These are phyloP conservation scores for Graphilbum sp. DNA, from an alignment of 2,329 filamentous ascomycete species.

Conservation along the genomic window DNA sequence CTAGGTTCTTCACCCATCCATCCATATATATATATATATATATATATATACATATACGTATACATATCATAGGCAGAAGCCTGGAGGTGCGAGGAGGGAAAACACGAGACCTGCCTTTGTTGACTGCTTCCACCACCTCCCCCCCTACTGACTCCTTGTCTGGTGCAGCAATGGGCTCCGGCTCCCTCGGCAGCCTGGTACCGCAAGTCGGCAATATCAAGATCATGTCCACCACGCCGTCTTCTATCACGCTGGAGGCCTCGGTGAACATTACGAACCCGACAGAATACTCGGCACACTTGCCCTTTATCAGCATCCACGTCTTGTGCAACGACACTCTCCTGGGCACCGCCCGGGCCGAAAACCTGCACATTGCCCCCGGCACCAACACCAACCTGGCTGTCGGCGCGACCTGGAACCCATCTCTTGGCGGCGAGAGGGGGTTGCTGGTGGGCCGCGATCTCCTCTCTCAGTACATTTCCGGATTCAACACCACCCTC, in stretches of 20 bases:
- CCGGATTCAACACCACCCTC: conserved; percentile 70
- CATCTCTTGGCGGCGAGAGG: conserved; percentile 43
- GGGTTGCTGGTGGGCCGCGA: conserved; percentile 49
- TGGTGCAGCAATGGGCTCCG: conserved; percentile 44
- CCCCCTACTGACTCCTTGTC: not conserved
- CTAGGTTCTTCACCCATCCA: conserved; percentile 15
- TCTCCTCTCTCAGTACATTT: conserved; percentile 72
- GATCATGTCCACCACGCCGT: conserved; percentile 55
- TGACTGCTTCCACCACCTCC: too few species aligned
- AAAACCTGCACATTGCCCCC: conserved; percentile 43
- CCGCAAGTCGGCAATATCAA: conserved; percentile 56
- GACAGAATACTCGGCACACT: conserved; percentile 62
- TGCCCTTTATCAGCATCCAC: conserved; percentile 70
- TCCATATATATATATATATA: too few species aligned
- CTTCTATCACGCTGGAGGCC: conserved; percentile 55
- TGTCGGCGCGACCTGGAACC: conserved; percentile 61
- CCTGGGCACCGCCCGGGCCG: conserved; percentile 58
- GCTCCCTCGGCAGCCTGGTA: conserved; percentile 27
- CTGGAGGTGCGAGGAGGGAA: not conserved
- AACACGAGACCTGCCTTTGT: conserved; percentile 1
- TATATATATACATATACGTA: too few species aligned
- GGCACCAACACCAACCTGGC: conserved; percentile 58
- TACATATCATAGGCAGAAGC: too few species aligned
- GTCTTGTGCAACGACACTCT: conserved; percentile 56
- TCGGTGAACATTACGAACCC: conserved; percentile 78